These are phyloP conservation scores for Quercus tomentella DNA, from an alignment of 331 rosid species.

Conservation along the genomic window DNA sequence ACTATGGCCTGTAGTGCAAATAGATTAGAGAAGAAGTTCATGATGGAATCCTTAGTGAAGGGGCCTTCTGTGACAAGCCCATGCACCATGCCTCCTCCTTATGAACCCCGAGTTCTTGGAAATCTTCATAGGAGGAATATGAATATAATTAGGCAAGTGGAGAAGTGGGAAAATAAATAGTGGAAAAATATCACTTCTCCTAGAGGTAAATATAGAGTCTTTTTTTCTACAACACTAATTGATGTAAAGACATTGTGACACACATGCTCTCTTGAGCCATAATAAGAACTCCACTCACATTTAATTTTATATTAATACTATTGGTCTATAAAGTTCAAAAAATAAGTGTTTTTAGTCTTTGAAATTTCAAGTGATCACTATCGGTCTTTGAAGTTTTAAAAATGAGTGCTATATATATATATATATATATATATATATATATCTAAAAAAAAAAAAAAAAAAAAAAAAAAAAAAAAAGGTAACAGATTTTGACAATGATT, in stretches of 20 bases:
- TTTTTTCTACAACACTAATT: background rate
- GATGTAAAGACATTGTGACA: no score
- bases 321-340: no score
- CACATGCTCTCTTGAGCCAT: no score
- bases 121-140: slow-evolving; percentile 30
- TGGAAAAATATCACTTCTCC: background rate
- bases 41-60: slow-evolving; percentile 47
- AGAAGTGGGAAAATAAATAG: slow-evolving; percentile 49
- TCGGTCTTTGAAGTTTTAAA: rapidly evolving
- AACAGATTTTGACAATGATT: no score
- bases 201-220: background rate
- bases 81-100: slow-evolving; percentile 59
- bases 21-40: slow-evolving; percentile 43
- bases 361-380: no score
- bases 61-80: slow-evolving; percentile 43
- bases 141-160: slow-evolving; percentile 43
- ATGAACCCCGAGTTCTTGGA: slow-evolving; percentile 27
- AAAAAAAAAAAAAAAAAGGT: no score
- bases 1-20: slow-evolving; percentile 30
- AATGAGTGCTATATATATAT: no score
- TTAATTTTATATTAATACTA: no score
- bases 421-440: no score
- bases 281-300: no score
- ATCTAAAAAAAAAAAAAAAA: no score
- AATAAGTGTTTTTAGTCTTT: no score